Evolutionary conservation across 768 basidiomycete species (phyloP).

Genomic region (Leccinum variicolor): DNA sequence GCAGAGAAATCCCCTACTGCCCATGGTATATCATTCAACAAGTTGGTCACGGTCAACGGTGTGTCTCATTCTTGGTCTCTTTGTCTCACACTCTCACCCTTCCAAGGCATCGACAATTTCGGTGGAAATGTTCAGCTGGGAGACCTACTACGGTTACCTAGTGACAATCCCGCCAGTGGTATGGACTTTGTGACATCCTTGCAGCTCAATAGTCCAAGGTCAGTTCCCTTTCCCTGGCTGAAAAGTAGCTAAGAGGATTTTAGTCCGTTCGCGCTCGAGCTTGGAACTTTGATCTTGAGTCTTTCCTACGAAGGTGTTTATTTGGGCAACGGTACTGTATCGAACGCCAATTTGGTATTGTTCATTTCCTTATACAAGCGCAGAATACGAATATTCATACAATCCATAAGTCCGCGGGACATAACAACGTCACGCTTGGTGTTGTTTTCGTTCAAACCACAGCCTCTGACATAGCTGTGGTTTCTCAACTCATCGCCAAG

Average conservation of each 20-base stretch:
- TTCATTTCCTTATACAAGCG: not conserved
- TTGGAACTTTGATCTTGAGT: slow-evolving; percentile 64
- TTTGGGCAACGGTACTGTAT: slow-evolving; percentile 53
- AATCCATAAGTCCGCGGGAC: slow-evolving; percentile 43
- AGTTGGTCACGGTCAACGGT: slow-evolving; percentile 57
- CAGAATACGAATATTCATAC: not conserved
- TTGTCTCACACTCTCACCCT: not conserved
- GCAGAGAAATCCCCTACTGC: slow-evolving; percentile 67
- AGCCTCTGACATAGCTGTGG: slow-evolving; percentile 39
- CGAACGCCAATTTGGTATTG: slow-evolving; percentile 50
- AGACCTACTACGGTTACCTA: slow-evolving; percentile 62
- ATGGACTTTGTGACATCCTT: slow-evolving; percentile 62
- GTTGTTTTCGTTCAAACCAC: slow-evolving; percentile 55
- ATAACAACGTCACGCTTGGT: slow-evolving; percentile 54
- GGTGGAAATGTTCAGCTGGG: slow-evolving; percentile 47
- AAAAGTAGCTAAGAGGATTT: not conserved
- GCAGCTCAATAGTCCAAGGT: slow-evolving; percentile 57
- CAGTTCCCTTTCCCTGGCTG: not conserved
- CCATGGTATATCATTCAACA: slow-evolving; percentile 62
- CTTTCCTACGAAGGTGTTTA: slow-evolving; percentile 55
- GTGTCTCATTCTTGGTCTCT: slow-evolving; percentile 1
- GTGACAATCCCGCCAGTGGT: slow-evolving; percentile 62
- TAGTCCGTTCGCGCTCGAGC: slow-evolving; percentile 63
- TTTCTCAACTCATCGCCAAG: slow-evolving; percentile 65
- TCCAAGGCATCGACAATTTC: slow-evolving; percentile 59